Conservation (phyloP, 805 yeast species). For the Suhomyces prunicola region DNA sequence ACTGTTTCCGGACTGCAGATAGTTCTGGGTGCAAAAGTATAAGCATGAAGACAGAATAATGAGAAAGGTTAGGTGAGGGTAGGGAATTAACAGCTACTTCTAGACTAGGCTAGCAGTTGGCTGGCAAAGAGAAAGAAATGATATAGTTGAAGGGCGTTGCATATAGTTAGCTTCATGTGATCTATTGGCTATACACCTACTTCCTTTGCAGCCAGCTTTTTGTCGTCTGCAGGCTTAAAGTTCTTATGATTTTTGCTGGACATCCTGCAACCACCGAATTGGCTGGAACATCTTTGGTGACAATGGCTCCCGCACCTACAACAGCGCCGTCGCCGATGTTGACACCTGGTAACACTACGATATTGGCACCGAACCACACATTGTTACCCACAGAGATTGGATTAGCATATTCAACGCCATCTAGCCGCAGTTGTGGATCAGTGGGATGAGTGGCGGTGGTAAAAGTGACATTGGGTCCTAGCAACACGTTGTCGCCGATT, state of each 20-base stretch:
- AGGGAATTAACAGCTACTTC: no score
- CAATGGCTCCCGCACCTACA: conserved; percentile 69
- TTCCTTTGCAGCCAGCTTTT: conserved; percentile 6
- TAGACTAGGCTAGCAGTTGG: not conserved
- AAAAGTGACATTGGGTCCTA: conserved; percentile 63
- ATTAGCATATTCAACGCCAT: conserved; percentile 50
- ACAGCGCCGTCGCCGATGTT: conserved; percentile 59
- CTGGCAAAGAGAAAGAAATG: not conserved
- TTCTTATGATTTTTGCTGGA: conserved; percentile 51
- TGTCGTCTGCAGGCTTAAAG: conserved; percentile 19
- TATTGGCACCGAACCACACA: conserved; percentile 66
- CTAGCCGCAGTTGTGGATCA: conserved; percentile 43
- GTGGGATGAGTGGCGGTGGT: conserved; percentile 65
- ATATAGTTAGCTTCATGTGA: not conserved
- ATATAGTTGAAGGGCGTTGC: not conserved
- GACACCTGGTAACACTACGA: conserved; percentile 59
- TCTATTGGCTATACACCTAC: not conserved
- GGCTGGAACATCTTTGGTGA: conserved; percentile 54
- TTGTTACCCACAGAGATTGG: conserved; percentile 60
- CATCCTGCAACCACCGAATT: conserved; percentile 59
- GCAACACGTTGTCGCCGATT: conserved; percentile 56
- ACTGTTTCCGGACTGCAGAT: not conserved
- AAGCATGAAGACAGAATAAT: no score
- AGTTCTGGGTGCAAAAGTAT: not conserved
- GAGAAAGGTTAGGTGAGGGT: not conserved